phyloP scores from a whole-genome alignment of 31 red algal genomes.

The Asparagopsis taxiformis region DNA sequence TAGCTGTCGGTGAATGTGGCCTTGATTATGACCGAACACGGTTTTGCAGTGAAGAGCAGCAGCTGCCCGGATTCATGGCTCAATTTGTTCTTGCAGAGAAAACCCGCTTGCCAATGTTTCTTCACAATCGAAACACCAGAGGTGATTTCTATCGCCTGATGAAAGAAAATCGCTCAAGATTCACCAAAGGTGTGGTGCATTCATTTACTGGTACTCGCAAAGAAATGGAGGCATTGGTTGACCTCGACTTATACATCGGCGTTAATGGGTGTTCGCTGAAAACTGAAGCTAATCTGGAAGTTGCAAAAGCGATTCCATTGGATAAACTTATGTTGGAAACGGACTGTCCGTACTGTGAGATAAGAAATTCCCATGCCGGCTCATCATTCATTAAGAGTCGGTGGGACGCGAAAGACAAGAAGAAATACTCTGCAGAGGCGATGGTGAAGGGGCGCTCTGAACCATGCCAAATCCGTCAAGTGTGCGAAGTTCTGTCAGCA shows the following conservation, averaged over 20 bases:
- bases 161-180: conserved; percentile 38
- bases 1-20: conserved; percentile 96
- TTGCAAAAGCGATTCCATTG: conserved; percentile 69
- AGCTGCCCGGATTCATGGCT: conserved; percentile 63
- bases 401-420: conserved; percentile 82
- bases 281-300: conserved; percentile 79
- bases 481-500: conserved; percentile 83
- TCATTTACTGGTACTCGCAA: conserved; percentile 85
- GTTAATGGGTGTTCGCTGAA: conserved; percentile 98
- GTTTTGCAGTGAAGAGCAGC: conserved; percentile 78
- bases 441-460: conserved; percentile 91
- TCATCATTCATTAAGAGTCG: conserved; percentile 42
- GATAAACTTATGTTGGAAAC: conserved; percentile 96
- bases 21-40: conserved; percentile 87
- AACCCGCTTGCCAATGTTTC: conserved; percentile 81
- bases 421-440: conserved; percentile 64
- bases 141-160: conserved; percentile 74
- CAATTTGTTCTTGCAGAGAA: conserved; percentile 84
- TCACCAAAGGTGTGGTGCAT: conserved; percentile 85
- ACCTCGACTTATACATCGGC: conserved; percentile 85
- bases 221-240: conserved; percentile 68
- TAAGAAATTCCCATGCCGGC: conserved; percentile 85
- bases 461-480: conserved; percentile 86
- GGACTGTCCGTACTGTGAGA: conserved; percentile 94
- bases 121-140: conserved; percentile 85